Percentiles rank a stretch among this genome's conserved stretches.
These are phyloP conservation scores for Rhodosporidiobolus sp. DNA, from an alignment of 768 basidiomycete species.

Conservation along the genomic window DNA sequence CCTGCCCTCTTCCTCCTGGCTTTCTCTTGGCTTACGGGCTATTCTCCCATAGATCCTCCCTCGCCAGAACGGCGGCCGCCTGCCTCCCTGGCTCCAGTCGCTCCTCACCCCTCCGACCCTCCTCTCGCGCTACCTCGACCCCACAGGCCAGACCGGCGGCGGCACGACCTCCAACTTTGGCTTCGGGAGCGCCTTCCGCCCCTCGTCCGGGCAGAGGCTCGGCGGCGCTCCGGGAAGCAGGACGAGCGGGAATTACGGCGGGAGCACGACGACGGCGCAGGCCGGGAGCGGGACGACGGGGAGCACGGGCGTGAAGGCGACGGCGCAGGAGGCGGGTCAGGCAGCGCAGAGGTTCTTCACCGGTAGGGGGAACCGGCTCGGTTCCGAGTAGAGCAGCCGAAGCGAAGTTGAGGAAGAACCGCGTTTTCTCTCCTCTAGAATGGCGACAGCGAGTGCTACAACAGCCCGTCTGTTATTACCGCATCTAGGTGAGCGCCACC, in stretches of 20 bases:
- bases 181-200: conserved; percentile 19
- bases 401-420: too few species aligned
- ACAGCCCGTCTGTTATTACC: neutral
- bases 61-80: conserved; percentile 2
- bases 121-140: conserved; percentile 7
- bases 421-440: too few species aligned
- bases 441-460: too few species aligned
- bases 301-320: neutral
- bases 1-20: neutral
- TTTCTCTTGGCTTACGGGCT: neutral
- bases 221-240: neutral
- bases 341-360: conserved; percentile 26
- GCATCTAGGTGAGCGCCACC: conserved; percentile 20
- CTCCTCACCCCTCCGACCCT: conserved; percentile 18
- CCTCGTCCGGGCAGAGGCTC: neutral
- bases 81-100: neutral
- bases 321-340: conserved; percentile 1
- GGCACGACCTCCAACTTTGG: conserved; percentile 7
- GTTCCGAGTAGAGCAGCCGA: conserved; percentile 5
- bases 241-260: conserved; percentile 1
- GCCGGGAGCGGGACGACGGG: neutral
- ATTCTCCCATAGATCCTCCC: conserved; percentile 20
- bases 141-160: conserved; percentile 1
- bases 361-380: conserved; percentile 40
- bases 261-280: neutral